Conservation (phyloP, 306 rosid species). For the Malus fusca region DNA sequence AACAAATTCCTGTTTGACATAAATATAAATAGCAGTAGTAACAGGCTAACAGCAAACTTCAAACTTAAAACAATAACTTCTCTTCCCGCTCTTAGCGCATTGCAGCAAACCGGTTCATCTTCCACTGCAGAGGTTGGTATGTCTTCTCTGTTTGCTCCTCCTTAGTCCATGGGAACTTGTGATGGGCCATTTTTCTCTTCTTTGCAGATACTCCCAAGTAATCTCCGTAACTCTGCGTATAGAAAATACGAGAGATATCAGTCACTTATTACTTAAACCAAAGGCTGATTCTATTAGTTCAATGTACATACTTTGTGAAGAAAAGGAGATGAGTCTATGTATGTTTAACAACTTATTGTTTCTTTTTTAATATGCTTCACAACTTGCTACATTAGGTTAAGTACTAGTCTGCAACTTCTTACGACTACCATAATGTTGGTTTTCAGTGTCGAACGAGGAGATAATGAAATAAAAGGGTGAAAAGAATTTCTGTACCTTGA, state of each 20-base stretch:
- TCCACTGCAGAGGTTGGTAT: constrained; percentile 35
- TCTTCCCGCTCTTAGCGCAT: constrained; percentile 31
- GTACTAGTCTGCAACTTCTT: neutral
- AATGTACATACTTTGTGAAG: neutral
- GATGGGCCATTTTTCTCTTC: constrained; percentile 51
- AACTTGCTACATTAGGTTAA: neutral
- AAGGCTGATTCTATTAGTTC: neutral
- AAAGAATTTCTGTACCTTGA: constrained; percentile 29
- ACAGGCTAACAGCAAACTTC: neutral
- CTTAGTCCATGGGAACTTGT: constrained; percentile 65
- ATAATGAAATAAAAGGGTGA: neutral
- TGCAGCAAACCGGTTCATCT: constrained; percentile 54
- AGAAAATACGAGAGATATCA: neutral
- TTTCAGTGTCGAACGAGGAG: neutral
- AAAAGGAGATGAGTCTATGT: neutral
- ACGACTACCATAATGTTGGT: neutral
- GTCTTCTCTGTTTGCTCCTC: constrained; percentile 30
- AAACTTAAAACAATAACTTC: neutral
- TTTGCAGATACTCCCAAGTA: constrained; percentile 53
- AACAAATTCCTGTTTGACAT: constrained; percentile 3
- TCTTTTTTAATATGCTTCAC: neutral
- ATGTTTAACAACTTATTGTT: neutral
- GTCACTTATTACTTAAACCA: neutral
- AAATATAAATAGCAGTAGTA: constrained; percentile 6
- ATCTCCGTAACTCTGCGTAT: constrained; percentile 46